Evolutionary conservation across 116 monocot genomes (phyloP).

Genomic region (Posidonia oceanica): DNA sequence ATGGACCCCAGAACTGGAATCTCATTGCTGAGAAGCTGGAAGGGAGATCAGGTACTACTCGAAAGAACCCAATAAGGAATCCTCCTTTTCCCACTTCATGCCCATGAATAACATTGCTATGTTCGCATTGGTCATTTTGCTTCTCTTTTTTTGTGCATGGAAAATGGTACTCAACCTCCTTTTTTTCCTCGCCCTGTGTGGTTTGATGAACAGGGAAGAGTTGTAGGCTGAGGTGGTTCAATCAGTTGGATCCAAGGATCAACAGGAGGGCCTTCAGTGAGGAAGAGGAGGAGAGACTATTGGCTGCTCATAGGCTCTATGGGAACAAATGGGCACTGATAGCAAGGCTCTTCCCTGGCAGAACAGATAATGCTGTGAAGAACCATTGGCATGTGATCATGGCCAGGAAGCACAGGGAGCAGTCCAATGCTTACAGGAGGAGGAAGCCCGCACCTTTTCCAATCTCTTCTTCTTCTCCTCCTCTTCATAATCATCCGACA

Average conservation of each 20-base stretch:
- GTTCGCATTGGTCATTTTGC: background rate
- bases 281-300: conserved; percentile 57
- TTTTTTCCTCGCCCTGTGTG: background rate
- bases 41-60: conserved; percentile 19
- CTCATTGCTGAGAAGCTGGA: conserved; percentile 26
- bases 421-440: conserved; percentile 29
- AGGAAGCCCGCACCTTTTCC: conserved; percentile 13
- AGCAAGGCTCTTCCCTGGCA: conserved; percentile 54
- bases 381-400: conserved; percentile 81
- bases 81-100: background rate
- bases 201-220: conserved; percentile 46
- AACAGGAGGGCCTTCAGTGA: conserved; percentile 58
- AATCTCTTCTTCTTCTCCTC: background rate
- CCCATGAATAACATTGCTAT: background rate
- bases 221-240: conserved; percentile 77
- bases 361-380: conserved; percentile 80
- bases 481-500: background rate
- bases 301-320: conserved; percentile 50
- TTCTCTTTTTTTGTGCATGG: background rate
- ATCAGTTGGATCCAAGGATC: conserved; percentile 78
- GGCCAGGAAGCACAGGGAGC: conserved; percentile 54
- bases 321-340: conserved; percentile 76
- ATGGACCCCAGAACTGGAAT: conserved; percentile 34
- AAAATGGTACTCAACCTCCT: background rate
- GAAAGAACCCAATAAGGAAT: background rate